Conservation (phyloP, 2,329 filamentous ascomycete species). For the Aspergillus novoparasiticus region DNA sequence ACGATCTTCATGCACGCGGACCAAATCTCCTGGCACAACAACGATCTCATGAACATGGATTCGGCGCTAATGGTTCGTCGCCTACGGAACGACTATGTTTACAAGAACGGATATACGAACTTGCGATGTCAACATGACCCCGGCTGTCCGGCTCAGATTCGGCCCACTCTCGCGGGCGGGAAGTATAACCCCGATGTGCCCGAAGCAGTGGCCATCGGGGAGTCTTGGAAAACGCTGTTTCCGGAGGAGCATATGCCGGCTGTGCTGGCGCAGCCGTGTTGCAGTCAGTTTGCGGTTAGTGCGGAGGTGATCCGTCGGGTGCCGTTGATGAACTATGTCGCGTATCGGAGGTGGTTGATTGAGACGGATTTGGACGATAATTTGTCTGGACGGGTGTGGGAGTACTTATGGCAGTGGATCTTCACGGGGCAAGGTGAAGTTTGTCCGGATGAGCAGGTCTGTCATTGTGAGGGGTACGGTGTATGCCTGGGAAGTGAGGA, state of each 20-base stretch:
- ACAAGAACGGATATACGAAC: slow-evolving; percentile 52
- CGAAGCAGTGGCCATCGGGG: slow-evolving; percentile 30
- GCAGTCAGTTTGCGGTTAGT: slow-evolving; percentile 58
- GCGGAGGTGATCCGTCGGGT: slow-evolving; percentile 51
- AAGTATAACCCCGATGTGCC: slow-evolving; percentile 25
- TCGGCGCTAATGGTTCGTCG: slow-evolving; percentile 46
- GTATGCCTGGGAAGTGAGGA: slow-evolving; percentile 7
- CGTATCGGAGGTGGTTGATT: slow-evolving; percentile 55
- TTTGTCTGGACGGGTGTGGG: slow-evolving; percentile 54
- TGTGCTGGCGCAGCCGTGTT: slow-evolving; percentile 56
- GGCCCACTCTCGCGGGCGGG: slow-evolving; percentile 20
- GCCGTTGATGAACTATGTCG: slow-evolving; percentile 50
- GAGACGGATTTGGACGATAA: slow-evolving; percentile 51
- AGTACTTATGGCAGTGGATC: slow-evolving; percentile 54
- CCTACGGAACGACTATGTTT: slow-evolving; percentile 47
- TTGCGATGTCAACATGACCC: slow-evolving; percentile 53
- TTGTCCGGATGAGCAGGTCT: slow-evolving; percentile 12
- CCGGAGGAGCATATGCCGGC: slow-evolving; percentile 26
- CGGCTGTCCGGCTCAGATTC: slow-evolving; percentile 54
- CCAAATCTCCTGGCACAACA: slow-evolving; percentile 55
- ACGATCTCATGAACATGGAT: slow-evolving; percentile 47
- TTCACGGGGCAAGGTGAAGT: slow-evolving; percentile 9
- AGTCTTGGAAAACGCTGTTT: slow-evolving; percentile 32
- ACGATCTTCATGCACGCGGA: slow-evolving; percentile 55
- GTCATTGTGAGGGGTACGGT: slow-evolving; percentile 15